Base-by-base conservation (phyloP, 257 asterid genomes). In the Fraxinus quadrangulata region DNA sequence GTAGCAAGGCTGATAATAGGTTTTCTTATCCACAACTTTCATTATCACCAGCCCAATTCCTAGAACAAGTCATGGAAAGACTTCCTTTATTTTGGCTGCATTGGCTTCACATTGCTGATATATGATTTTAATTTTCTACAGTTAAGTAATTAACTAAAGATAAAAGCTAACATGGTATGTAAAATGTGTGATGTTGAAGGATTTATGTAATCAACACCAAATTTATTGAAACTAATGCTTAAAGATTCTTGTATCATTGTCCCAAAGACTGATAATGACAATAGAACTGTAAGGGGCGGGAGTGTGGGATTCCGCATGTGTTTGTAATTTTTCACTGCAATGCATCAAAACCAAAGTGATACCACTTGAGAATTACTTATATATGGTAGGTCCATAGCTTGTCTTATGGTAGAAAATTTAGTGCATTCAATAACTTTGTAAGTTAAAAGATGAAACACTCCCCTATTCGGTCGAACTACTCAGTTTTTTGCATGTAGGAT, bases 181-280 rank as follows among this genome's bases (percentile, higher is more conserved):
- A 37, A 37, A 37, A 37, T 37, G 42, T 36, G 40, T 37, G 23
- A n/a, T 54, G 24, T 14, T 7, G 4, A 23, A 61, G 12, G 31
- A 61, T 61, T 61, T n/a, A 17, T 51, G 23, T 54, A 63, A 19
- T 63, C 36, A 16, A 9, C 36, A 8, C 7, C 67, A 9, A 56
- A 59, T 21, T 24, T 63, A 24, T 24, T 26, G 34, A 63, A 12
- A 63, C 24, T n/a, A 4, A 26, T 23, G 69, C 36, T 63, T 63
- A 9, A 34, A 82, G 89, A 70, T 82, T 81, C 82, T 78, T 76
- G 83, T 65, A 83, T 77, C 86, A 83, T 87, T 86, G 92, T 80
- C 92, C 79, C 86, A 36, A 77, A 70, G 59, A 75, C 68, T 89
- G 86, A 84, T 83, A 77, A 83, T 72, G 95, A 92, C 91, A 85